Base-by-base conservation (phyloP, 495 filamentous ascomycete genomes). In the Penicillium longicatenatum region DNA sequence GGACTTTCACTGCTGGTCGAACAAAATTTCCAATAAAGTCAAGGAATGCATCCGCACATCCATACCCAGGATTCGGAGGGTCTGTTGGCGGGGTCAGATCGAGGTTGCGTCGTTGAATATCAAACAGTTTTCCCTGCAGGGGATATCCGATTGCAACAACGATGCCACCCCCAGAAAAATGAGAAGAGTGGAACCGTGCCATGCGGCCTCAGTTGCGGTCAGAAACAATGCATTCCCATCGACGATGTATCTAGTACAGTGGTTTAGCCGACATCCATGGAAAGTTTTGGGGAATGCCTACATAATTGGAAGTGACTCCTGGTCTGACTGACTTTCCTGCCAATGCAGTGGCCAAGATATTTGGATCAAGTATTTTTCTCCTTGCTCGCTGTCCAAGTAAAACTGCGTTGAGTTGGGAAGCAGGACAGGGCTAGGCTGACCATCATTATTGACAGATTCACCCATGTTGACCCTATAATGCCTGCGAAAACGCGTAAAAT, bases 121-220 rank as follows among this genome's bases (percentile, higher is more conserved):
- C 50, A 30, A 60, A 70, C 0, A 70, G 26, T 30, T 68, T 60
- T 14, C 50, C 58, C n/a, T 47, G 60, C 10, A 66, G 30, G 2
- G 65, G 63, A 51, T 70, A 70, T 24, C 65, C 65, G 41, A 70
- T 70, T 6, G 60, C 68, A 12, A 70, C 68, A 24, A 68, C 29
- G 29, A 70, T 57, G 11, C 62, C 60, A 24, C 62, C 64, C 11
- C 60, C 57, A 9, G 48, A 24, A 53, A 59, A 66, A 19, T 60
- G 62, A 0, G 68, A 64, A 14, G 57, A 39, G 19, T 57, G 24
- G 49, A 54, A 20, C 62, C 62, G 20, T 65, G 62, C 65, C 68
- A 66, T 24, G 60, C 52, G 6, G 54, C 48, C 33, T 70, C 68
- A 2, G 65, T 70, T 20, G 68, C 68, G 8, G 68, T 70, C 42